Percentiles rank a stretch among this genome's conserved stretches.
phyloP scores from a whole-genome alignment of 2,329 filamentous ascomycete genomes.

The Hymenotorrendiella dingleyae region DNA sequence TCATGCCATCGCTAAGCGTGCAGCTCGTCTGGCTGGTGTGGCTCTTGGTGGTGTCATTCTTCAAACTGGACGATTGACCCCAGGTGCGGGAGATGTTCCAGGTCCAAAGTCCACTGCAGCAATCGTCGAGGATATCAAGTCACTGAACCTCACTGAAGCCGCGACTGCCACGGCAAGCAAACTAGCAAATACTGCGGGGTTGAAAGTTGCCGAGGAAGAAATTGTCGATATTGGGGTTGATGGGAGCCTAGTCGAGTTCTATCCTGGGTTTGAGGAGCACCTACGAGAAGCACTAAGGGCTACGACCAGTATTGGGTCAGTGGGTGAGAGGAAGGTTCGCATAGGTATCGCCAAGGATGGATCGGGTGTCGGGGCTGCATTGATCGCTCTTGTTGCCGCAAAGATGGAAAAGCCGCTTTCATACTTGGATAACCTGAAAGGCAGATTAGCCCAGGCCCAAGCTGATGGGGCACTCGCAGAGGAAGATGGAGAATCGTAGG shows the following conservation, averaged over 20 bases:
- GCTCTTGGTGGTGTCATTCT: conserved; percentile 81
- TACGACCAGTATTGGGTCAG: conserved; percentile 69
- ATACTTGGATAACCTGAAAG: conserved; percentile 15
- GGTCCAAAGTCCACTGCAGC: conserved; percentile 20
- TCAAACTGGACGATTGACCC: conserved; percentile 66
- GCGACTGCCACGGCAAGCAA: conserved; percentile 23
- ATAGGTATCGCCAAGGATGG: conserved; percentile 98
- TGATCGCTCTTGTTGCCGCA: conserved; percentile 88
- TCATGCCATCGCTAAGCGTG: conserved; percentile 78
- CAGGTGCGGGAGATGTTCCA: conserved; percentile 19
- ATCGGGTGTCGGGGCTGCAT: conserved; percentile 86
- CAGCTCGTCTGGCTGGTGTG: conserved; percentile 80
- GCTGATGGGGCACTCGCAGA: too few species aligned
- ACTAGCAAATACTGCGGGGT: conserved; percentile 20
- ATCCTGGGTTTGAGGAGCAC: conserved; percentile 85
- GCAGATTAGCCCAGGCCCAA: too few species aligned
- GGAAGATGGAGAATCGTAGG: too few species aligned
- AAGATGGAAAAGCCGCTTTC: conserved; percentile 35
- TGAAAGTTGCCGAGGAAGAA: conserved; percentile 44
- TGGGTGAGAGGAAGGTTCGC: conserved; percentile 77
- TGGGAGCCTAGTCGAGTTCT: conserved; percentile 90
- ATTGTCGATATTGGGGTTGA: conserved; percentile 89
- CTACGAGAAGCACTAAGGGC: conserved; percentile 75
- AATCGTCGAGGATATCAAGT: conserved; percentile 25
- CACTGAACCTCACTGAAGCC: conserved; percentile 21